phyloP scores from a whole-genome alignment of 23 red algal genomes.

The Gracilaria gracilis region DNA sequence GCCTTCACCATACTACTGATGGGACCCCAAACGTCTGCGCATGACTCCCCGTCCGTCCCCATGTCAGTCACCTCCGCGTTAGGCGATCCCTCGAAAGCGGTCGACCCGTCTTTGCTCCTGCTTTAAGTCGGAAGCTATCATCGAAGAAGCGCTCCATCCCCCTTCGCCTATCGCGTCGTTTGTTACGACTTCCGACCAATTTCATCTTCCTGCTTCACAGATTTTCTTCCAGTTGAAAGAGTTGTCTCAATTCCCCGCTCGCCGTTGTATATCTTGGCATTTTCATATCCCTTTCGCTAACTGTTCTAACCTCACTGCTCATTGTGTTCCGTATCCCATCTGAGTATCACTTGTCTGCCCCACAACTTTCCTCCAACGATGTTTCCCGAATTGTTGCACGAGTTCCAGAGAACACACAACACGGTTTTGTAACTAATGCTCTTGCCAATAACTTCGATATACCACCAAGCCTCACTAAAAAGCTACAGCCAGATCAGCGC shows the following conservation, averaged over 20 bases:
- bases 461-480: constrained; percentile 57
- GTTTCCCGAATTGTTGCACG: not conserved
- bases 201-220: not conserved
- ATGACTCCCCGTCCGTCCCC: constrained; percentile 1
- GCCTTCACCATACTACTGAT: not conserved
- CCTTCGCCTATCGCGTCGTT: not conserved
- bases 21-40: not conserved
- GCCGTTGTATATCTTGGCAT: constrained; percentile 9
- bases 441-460: constrained; percentile 35
- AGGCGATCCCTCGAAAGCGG: not conserved
- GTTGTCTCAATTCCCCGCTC: not conserved
- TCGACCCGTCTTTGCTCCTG: not conserved
- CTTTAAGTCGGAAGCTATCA: not conserved
- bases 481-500: constrained; percentile 23
- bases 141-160: not conserved
- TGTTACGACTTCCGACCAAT: constrained; percentile 28
- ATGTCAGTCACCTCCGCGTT: not conserved
- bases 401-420: not conserved
- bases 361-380: not conserved
- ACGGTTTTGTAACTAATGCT: constrained; percentile 5
- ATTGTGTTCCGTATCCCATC: constrained; percentile 1
- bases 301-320: constrained; percentile 7
- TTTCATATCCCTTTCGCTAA: constrained; percentile 36
- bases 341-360: not conserved
- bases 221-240: not conserved